Percentiles rank a stretch among this genome's conserved stretches.
Conservation (phyloP, 2,329 filamentous ascomycete species). For the Coniochaeta sp. region DNA sequence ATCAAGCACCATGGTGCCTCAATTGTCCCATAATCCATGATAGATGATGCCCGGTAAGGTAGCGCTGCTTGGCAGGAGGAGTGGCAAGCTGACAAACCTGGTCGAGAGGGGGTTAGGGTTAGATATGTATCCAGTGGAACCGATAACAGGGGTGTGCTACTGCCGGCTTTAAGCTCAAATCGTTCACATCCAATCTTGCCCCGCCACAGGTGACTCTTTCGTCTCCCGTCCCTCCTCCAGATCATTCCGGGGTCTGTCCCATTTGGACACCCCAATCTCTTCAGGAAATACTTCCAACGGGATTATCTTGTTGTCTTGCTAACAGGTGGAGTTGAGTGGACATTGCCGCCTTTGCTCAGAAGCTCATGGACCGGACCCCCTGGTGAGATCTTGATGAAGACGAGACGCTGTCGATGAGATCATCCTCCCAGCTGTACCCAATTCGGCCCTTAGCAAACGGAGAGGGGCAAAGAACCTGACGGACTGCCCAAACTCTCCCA, state of each 20-base stretch:
- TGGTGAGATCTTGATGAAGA: too few species aligned
- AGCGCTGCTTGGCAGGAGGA: too few species aligned
- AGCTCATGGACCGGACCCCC: neutral
- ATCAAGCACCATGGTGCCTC: too few species aligned
- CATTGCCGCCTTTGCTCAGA: neutral
- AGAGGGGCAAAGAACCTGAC: neutral
- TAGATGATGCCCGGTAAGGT: too few species aligned
- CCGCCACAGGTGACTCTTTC: conserved; percentile 1
- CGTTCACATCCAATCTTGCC: neutral
- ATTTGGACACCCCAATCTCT: neutral
- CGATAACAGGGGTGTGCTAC: too few species aligned
- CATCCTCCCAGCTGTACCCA: neutral
- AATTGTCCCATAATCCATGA: too few species aligned
- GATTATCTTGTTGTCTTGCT: neutral
- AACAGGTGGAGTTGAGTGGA: neutral
- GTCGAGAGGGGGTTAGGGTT: neutral
- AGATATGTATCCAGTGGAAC: too few species aligned
- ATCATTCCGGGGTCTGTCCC: neutral
- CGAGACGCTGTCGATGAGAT: neutral
- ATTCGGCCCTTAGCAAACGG: neutral
- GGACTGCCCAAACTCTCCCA: neutral
- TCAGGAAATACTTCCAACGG: neutral
- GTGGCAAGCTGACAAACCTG: neutral
- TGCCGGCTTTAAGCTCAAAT: neutral
- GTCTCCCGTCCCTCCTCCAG: neutral